A percentile compares a stretch with the other conserved stretches of the same genome.
Conservation (phyloP, 1,284 basidiomycete species). For the Sphagnurus paluster region DNA sequence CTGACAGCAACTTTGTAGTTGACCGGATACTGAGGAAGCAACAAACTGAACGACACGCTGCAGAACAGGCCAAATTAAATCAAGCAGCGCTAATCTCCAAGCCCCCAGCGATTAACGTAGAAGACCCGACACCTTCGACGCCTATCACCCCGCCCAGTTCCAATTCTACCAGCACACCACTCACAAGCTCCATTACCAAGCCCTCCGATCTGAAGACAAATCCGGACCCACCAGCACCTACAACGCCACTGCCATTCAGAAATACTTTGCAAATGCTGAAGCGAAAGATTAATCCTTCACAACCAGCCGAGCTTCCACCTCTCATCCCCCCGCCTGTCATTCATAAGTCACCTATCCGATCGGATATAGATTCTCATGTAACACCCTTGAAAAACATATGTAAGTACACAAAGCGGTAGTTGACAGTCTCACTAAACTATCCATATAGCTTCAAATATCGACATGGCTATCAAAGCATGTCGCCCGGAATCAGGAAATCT, state of each 20-base stretch:
- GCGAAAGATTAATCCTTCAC: conserved; percentile 9
- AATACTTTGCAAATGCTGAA: conserved; percentile 11
- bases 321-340: conserved; percentile 13
- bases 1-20: conserved; percentile 45
- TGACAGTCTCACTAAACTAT: neutral
- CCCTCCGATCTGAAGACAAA: no score
- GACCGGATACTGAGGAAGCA: conserved; percentile 91
- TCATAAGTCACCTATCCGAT: conserved; percentile 11
- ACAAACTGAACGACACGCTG: conserved; percentile 67
- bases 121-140: neutral
- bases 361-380: conserved; percentile 32
- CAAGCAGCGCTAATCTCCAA: conserved; percentile 26
- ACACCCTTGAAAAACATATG: conserved; percentile 65
- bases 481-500: conserved; percentile 66
- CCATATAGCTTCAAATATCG: conserved; percentile 62
- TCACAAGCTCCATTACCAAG: neutral
- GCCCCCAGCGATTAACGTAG: conserved; percentile 14
- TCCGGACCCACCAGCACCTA: no score
- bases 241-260: conserved; percentile 9
- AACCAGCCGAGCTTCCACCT: conserved; percentile 14
- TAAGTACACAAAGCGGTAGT: conserved; percentile 28
- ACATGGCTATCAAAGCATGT: conserved; percentile 79
- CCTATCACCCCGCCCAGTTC: neutral
- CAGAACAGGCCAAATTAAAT: conserved; percentile 36
- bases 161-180: neutral